Evolutionary conservation across 805 yeast species (phyloP), one percentile per base, ranked within the genome.

Genomic region (Limtongia smithiae): DNA sequence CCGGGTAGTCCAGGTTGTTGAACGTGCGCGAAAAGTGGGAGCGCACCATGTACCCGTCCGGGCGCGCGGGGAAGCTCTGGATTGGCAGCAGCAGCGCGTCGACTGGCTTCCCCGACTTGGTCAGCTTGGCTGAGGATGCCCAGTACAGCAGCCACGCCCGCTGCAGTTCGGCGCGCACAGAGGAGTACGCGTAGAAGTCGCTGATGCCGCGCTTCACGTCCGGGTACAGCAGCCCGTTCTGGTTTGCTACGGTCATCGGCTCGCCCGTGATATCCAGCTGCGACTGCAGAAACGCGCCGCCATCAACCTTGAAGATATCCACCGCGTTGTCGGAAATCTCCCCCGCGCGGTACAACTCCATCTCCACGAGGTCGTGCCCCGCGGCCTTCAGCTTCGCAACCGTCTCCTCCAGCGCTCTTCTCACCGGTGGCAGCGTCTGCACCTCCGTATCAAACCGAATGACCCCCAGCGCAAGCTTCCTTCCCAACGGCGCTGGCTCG

Each of bases 401-500:
- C 4, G 78, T 75, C 42, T 70, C 67, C 53, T 79, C 70, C 61
- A 85, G 68, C 14, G 71, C 79, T 49, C 82, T 68, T 3, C 65
- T 55, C n/a, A 80, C 69, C 4, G 83, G 82, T 1, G 84, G 83
- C 22, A 75, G 74, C 7, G 83, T 82, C 54, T 69, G 67, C 12
- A 75, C 70, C 25, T 63, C 58, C 3, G 68, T 65, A 58, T 80
- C 82, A 63, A 37, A 46, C 8, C 55, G 45, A 18, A 58, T 41
- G 24, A 58, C 46, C 4, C 61, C 62, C 21, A 58, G 41, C 28
- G 51, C 21, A 12, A 58, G 54, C 22, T 42, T 42, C 8, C 56
- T 43, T n/a, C 45, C 48, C 25, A 46, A 46, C 8, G 51, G 53
- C 25, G 34, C 34, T 4, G 56, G 55, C 14, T 75, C 77, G 62